phyloP scores from a whole-genome alignment of 331 rosid species.

The Pyrus hybrid region DNA sequence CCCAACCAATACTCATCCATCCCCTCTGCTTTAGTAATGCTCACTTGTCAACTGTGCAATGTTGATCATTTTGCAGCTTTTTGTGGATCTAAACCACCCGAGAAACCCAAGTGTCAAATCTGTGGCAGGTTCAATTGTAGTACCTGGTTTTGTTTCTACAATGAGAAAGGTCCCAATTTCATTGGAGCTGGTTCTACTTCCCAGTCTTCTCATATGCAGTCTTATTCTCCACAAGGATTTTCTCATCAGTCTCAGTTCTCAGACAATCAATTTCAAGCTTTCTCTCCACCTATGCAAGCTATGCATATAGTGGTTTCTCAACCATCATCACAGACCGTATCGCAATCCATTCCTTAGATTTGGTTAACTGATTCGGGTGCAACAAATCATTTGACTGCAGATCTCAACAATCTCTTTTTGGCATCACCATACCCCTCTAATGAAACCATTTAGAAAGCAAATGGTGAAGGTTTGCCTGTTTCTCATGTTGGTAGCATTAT shows the following conservation, averaged over 20 bases:
- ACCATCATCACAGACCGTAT: not conserved
- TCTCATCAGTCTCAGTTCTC: too few relatives aligned
- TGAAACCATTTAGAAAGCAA: too few relatives aligned
- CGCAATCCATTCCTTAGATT: not conserved
- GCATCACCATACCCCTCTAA: too few relatives aligned
- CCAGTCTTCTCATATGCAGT: too few relatives aligned
- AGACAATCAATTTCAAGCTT: too few relatives aligned
- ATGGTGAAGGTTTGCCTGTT: too few relatives aligned
- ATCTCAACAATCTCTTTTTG: too few relatives aligned
- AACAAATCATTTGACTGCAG: not conserved
- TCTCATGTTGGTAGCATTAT: too few relatives aligned
- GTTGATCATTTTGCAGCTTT: not conserved
- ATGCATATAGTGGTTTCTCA: too few relatives aligned
- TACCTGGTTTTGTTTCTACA: not conserved
- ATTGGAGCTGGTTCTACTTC: not conserved
- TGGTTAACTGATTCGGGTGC: not conserved
- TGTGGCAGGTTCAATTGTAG: not conserved
- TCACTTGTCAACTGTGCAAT: not conserved
- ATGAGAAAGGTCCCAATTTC: not conserved
- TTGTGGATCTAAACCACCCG: not conserved
- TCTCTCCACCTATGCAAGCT: too few relatives aligned
- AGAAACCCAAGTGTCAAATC: too few relatives aligned
- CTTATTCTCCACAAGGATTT: not conserved
- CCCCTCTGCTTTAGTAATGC: not conserved
- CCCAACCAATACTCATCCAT: not conserved